Evolutionary conservation across 768 basidiomycete species (phyloP), one percentile per base, ranked within the genome.

Genomic region (Phanerodontia chrysosporium): DNA sequence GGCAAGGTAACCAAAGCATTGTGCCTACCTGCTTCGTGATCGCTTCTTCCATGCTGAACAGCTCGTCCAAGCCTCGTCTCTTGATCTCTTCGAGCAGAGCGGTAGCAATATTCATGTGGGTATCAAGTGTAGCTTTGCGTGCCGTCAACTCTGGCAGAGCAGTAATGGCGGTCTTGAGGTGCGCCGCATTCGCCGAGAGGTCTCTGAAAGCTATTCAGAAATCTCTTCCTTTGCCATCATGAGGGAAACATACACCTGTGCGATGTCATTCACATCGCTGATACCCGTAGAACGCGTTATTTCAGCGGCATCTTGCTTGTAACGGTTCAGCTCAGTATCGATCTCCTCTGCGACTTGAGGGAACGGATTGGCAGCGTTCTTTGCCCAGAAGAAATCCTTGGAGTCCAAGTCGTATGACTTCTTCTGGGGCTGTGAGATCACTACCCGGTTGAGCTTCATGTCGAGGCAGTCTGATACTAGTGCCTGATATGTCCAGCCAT

Each of bases 401-500:
- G 92, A 87, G 73, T 98, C 97, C 32, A 99, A 85, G 73, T 99
- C 97, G 66, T 98, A 98, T 0, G 92, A 87, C 75, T 93, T 89
- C 74, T 88, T 83, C 62, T 82, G 81, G 55, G 88, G 81, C 53
- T 82, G 81, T 1, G 85, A 80, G 30, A 99, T 87, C 0, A 92
- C 85, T 6, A 99, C 94, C 7, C 96, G 86, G 72, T 98, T 98
- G 18, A 99, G 82, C 72, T 92, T 95, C 80, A 99, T 95, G 58
- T 96, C 90, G 35, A 99, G 84, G 64, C 97, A 98, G 70, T 99
- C 97, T 25, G 96, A 97, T 1, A 98, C 90, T 28, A 99, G 84
- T 0, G 97, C 94, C 74, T 99, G 97, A 67, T 99, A 99, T 39
- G 97, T 98, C 97, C 97, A 99, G 2, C 95, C 95, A 68, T 99